These are phyloP conservation scores for Asterionellopsis glacialis DNA, from an alignment of 108 stramenopile genomes.

Conservation along the genomic window DNA sequence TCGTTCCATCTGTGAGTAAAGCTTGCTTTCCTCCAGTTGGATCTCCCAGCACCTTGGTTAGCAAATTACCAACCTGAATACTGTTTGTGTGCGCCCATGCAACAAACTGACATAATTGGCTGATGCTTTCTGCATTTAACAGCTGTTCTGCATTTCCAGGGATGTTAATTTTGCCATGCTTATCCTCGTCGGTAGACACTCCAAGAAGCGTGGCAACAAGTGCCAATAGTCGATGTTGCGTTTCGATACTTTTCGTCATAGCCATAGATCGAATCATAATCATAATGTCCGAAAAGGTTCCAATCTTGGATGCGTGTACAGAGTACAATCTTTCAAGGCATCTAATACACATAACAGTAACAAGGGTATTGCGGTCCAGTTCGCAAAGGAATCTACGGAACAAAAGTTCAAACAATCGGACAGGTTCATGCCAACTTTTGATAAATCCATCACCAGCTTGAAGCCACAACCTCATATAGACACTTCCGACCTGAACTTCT, in stretches of 20 bases:
- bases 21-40: conserved; percentile 1
- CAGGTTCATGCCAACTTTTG: conserved; percentile 64
- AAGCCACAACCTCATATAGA: conserved; percentile 77
- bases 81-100: conserved; percentile 68
- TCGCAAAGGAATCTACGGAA: conserved; percentile 75
- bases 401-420: conserved; percentile 61
- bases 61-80: conserved; percentile 53
- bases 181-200: conserved; percentile 32
- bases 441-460: conserved; percentile 73
- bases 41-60: conserved; percentile 28
- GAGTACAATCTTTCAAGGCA: conserved; percentile 68
- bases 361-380: conserved; percentile 47
- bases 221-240: conserved; percentile 62
- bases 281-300: conserved; percentile 70
- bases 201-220: conserved; percentile 59
- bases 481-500: conserved; percentile 62
- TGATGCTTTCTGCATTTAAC: conserved; percentile 56
- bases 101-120: conserved; percentile 62
- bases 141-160: conserved; percentile 72
- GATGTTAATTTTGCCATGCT: conserved; percentile 26
- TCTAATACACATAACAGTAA: conserved; percentile 69
- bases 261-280: conserved; percentile 63
- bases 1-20: conserved; percentile 25
- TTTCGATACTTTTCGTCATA: conserved; percentile 55
- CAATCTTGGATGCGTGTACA: conserved; percentile 48